Base-by-base conservation (phyloP, 306 rosid species). In the Amphicarpaea edgeworthii region DNA sequence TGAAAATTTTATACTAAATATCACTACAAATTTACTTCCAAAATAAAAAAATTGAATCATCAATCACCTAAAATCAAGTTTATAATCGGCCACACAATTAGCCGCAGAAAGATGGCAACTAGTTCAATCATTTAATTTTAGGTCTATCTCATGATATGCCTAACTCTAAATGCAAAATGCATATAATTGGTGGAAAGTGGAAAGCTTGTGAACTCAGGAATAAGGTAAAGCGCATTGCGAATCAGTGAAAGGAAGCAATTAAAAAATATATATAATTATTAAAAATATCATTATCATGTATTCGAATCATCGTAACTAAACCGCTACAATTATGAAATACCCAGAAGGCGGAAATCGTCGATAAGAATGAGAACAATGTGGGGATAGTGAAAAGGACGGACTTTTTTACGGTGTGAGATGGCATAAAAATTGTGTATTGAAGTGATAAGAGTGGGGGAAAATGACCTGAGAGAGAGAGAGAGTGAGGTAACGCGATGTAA, bases 271-370 rank as follows among this genome's bases (percentile, higher is more conserved):
- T 6, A 61, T 1, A 61, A 61, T 8, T 4, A 61, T 30, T n/a
- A n/a, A 32, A 15, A 5, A 34, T 8, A 60, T 8, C 12, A n/a
- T 1, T 21, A n/a, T 20, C 51, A 51, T 16, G 28, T 3, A 59
- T 15, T 19, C 12, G 11, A 37, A 28, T 63, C 58, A 57, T 46
- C 20, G 1, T 8, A 58, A 15, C 37, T 7, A 73, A 74, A 57
- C 43, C 14, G 34, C 50, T 32, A 72, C 34, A 79, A 32, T 19
- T 30, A 65, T 5, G 50, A 49, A 37, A 81, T 49, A 16, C 81
- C 85, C 77, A 81, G 55, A 76, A 61, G 62, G 54, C 40, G 50
- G 8, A 70, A 77, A 71, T 1, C 20, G 12, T 61, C 3, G 11
- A 69, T 21, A 14, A 63, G 45, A 70, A 53, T 43, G 62, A 5